These are phyloP conservation scores for Saccharomyces pastorianus DNA, from an alignment of 1,139 yeast species.

Conservation along the genomic window DNA sequence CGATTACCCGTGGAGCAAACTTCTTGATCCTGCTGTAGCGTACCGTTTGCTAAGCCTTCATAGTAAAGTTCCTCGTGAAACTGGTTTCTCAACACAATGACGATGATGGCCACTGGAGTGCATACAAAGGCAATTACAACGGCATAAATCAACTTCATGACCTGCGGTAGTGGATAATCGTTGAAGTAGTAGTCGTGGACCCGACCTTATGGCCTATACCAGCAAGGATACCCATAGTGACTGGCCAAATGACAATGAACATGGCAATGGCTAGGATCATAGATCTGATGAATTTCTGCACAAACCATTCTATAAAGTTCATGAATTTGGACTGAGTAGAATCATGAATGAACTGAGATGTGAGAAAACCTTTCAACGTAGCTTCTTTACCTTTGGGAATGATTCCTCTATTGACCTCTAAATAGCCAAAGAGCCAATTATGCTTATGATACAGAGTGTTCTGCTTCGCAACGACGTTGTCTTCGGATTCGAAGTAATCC, in stretches of 20 bases:
- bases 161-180: constrained; percentile 20
- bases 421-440: background rate
- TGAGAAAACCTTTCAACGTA: background rate
- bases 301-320: constrained; percentile 15
- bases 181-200: constrained; percentile 15
- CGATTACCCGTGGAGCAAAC: background rate
- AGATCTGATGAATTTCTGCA: constrained; percentile 16
- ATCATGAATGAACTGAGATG: constrained; percentile 8
- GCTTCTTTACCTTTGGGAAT: background rate
- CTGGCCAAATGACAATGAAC: constrained; percentile 22
- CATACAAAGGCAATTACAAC: constrained; percentile 15
- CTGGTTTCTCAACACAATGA: constrained; percentile 16
- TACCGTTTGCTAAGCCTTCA: background rate
- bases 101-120: constrained; percentile 16
- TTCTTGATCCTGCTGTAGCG: background rate
- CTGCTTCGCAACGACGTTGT: background rate
- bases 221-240: constrained; percentile 23
- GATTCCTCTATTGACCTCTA: background rate
- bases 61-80: constrained; percentile 7
- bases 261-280: constrained; percentile 11
- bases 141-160: constrained; percentile 19
- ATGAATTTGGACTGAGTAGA: constrained; percentile 9
- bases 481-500: background rate
- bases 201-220: constrained; percentile 15
- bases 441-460: background rate